These are phyloP conservation scores for Lojkania enalia DNA, from an alignment of 2,329 filamentous ascomycete species.

Conservation along the genomic window DNA sequence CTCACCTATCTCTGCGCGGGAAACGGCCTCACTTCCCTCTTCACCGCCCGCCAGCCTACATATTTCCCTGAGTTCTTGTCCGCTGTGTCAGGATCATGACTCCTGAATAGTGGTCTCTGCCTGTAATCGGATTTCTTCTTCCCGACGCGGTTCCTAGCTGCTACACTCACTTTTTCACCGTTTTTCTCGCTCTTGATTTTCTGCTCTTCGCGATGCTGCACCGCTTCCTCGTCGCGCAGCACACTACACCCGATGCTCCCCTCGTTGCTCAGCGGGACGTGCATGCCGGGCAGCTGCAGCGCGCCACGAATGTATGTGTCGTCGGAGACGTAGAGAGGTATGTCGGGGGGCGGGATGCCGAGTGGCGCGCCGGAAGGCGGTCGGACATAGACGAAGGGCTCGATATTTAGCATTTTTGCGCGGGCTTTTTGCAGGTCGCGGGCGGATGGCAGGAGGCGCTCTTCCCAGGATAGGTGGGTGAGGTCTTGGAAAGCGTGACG, in stretches of 20 bases:
- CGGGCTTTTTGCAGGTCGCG: constrained; percentile 23
- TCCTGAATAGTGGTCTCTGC: no score
- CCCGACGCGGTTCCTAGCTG: no score
- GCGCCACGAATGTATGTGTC: constrained; percentile 13
- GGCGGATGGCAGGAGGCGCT: constrained; percentile 37
- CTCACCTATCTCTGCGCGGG: no score
- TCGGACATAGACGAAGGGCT: constrained; percentile 34
- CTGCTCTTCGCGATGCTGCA: neutral
- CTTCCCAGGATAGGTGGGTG: constrained; percentile 47
- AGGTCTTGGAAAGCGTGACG: constrained; percentile 45
- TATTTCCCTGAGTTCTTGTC: no score
- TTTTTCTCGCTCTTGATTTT: neutral
- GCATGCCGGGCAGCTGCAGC: constrained; percentile 14
- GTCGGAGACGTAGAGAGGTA: neutral
- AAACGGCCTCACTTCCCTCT: no score
- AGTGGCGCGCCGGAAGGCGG: constrained; percentile 17
- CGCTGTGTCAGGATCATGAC: no score
- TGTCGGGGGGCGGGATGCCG: constrained; percentile 5
- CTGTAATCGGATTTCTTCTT: no score
- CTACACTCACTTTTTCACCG: neutral
- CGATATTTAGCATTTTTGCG: constrained; percentile 16
- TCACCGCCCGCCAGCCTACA: no score
- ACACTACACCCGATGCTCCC: neutral
- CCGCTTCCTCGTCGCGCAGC: neutral
- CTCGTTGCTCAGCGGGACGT: neutral